Base-by-base conservation (phyloP, 768 basidiomycete genomes). In the Cystofilobasidium ferigula region DNA sequence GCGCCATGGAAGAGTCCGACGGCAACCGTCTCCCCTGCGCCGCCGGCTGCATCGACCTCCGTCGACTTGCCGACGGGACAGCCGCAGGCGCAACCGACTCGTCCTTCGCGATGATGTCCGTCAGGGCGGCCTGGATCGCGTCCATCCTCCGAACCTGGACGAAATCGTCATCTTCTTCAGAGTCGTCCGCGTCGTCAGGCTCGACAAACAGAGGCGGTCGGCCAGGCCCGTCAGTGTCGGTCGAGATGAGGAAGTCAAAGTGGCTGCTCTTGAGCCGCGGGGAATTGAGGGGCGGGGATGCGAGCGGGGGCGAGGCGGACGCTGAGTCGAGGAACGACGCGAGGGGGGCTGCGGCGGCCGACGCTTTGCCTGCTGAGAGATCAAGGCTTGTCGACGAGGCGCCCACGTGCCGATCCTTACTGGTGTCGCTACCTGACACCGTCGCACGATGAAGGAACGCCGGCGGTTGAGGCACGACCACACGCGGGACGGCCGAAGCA, bases 61-160 rank as follows among this genome's bases (percentile, higher is more conserved):
- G 54, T 35, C 57, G 47, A 30, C 30, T n/a, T 5, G 60, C 26
- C 30, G 62, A 47, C 53, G 40, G 43, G 8, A 35, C 32, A 2
- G 51, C 18, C 26, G 47, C 51, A 38, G 40, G 6, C 40, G 45
- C 40, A 36, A 26, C 43, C n/a, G 63, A 48, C n/a, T 63, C 61
- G 28, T 69, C 59, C 45, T 86, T 80, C 3, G 90, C 89, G 72
- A 99, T 92, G 74, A 99, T 97, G 73, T 94, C 89, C 13, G 89
- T 92, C 69, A 99, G 79, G 5, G 95, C 95, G 10, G 92, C 92
- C 71, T 92, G 91, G 24, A 98, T 95, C 3, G 94, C 93, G 71
- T 92, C 90, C 84, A 98, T 95, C 43, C 90, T 81, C 70, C 86
- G 81, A 60, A 86, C 83, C 74, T 94, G 79, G 22, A 78, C 86